Evolutionary conservation across 1,284 basidiomycete genomes (phyloP).

Genomic region (Ganoderma boninense): DNA sequence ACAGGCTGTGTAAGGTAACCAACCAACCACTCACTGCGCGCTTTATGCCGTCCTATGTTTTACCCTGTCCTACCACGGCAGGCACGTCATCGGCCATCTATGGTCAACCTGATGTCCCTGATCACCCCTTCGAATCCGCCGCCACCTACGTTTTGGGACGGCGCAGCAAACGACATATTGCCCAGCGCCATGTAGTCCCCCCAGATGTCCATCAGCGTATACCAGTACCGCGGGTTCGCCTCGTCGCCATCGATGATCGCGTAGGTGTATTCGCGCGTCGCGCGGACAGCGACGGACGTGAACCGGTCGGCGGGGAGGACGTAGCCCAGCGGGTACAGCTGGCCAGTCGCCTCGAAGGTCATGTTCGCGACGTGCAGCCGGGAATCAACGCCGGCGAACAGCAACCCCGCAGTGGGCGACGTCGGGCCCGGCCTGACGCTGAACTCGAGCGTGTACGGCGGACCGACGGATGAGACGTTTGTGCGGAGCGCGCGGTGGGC

Average conservation of each 20-base stretch:
- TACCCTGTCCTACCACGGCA: no score
- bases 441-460: conserved; percentile 53
- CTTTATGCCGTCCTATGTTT: neutral
- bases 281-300: conserved; percentile 48
- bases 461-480: conserved; percentile 49
- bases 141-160: conserved; percentile 45
- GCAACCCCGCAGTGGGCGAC: conserved; percentile 30
- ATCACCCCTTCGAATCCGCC: conserved; percentile 40
- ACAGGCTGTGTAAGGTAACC: conserved; percentile 2
- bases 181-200: conserved; percentile 47
- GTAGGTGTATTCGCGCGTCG: conserved; percentile 47
- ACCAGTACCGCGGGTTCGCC: conserved; percentile 43
- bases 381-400: conserved; percentile 51
- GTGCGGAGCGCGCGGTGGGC: conserved; percentile 37
- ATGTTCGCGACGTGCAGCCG: conserved; percentile 47
- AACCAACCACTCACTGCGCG: conserved; percentile 1
- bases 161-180: conserved; percentile 58
- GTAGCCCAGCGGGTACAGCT: conserved; percentile 46
- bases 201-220: conserved; percentile 49
- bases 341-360: conserved; percentile 48
- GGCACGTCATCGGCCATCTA: conserved; percentile 14
- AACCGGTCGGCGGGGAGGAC: conserved; percentile 40
- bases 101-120: conserved; percentile 34
- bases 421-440: conserved; percentile 38
- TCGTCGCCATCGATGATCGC: conserved; percentile 42